A percentile compares a stretch with the other conserved stretches of the same genome.
phyloP scores from a whole-genome alignment of 495 filamentous ascomycete genomes.

The Tetracladium marchalianum region DNA sequence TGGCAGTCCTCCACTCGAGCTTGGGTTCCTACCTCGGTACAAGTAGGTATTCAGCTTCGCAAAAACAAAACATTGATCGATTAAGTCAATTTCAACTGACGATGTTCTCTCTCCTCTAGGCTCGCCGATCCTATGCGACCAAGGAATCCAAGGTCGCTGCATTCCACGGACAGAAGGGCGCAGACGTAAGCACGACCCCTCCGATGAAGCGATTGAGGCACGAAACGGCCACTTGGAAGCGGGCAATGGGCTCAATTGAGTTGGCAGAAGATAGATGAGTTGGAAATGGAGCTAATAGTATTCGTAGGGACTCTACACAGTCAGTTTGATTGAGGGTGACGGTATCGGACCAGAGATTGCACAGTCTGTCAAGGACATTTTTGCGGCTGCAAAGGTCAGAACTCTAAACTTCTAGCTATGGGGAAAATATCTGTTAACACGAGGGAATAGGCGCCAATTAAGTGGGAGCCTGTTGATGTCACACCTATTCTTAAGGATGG shows the following conservation, averaged over 20 bases:
- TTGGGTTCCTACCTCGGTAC: slow-evolving; percentile 13
- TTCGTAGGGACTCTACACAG: slow-evolving; percentile 79
- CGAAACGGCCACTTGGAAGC: slow-evolving; percentile 1
- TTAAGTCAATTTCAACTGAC: slow-evolving; percentile 8
- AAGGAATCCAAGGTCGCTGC: slow-evolving; percentile 61
- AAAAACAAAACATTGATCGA: slow-evolving; percentile 14
- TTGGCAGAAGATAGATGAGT: not conserved
- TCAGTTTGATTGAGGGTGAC: slow-evolving; percentile 96
- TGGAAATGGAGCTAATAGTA: not conserved
- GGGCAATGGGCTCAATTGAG: slow-evolving; percentile 13
- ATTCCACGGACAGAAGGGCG: slow-evolving; percentile 81
- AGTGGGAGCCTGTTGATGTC: slow-evolving; percentile 96
- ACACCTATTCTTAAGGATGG: slow-evolving; percentile 87
- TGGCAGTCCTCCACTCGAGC: slow-evolving; percentile 29
- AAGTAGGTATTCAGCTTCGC: slow-evolving; percentile 16
- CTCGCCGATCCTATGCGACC: slow-evolving; percentile 20
- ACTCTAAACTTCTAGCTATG: not conserved
- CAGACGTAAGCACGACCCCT: slow-evolving; percentile 54
- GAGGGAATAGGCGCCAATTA: slow-evolving; percentile 63
- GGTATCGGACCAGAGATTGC: slow-evolving; percentile 97
- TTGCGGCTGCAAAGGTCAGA: slow-evolving; percentile 79
- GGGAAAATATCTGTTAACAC: slow-evolving; percentile 12
- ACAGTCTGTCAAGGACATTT: slow-evolving; percentile 96
- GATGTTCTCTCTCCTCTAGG: slow-evolving; percentile 7
- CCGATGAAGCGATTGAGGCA: slow-evolving; percentile 2